Conservation (phyloP, 306 rosid species). For the Echinosophora koreensis region DNA sequence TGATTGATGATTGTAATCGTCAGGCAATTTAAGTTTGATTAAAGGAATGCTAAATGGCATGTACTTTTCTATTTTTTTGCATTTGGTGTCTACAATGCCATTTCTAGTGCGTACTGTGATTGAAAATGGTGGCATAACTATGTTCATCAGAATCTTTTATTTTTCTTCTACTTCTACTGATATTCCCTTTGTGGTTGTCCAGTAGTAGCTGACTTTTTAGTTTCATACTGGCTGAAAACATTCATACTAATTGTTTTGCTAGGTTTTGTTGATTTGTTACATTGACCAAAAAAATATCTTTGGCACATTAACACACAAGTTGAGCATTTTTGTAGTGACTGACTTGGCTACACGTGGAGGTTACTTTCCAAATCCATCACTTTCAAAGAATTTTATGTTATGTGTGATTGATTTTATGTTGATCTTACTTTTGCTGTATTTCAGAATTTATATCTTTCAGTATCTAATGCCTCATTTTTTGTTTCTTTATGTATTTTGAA, state of each 20-base stretch:
- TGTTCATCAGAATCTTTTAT: neutral
- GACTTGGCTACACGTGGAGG: neutral
- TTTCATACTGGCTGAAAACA: conserved; percentile 10
- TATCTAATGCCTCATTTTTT: neutral
- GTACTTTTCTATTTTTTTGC: no score
- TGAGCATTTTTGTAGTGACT: neutral
- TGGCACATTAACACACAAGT: neutral
- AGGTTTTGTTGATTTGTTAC: neutral
- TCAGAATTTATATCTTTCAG: neutral
- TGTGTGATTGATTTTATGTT: no score
- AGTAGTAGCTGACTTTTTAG: neutral
- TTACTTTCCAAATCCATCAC: neutral
- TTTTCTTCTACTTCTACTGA: neutral
- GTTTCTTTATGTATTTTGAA: neutral
- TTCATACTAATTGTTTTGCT: neutral
- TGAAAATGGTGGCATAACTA: neutral
- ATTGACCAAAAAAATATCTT: neutral
- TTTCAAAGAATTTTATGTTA: neutral
- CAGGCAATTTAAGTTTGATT: neutral
- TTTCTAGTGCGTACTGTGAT: conserved; percentile 13
- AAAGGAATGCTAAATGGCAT: neutral
- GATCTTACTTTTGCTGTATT: neutral
- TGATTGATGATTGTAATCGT: neutral
- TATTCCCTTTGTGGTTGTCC: neutral
- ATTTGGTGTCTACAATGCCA: neutral